phyloP scores from a whole-genome alignment of 2,329 filamentous ascomycete genomes.

The Pestalotiopsis sp. region DNA sequence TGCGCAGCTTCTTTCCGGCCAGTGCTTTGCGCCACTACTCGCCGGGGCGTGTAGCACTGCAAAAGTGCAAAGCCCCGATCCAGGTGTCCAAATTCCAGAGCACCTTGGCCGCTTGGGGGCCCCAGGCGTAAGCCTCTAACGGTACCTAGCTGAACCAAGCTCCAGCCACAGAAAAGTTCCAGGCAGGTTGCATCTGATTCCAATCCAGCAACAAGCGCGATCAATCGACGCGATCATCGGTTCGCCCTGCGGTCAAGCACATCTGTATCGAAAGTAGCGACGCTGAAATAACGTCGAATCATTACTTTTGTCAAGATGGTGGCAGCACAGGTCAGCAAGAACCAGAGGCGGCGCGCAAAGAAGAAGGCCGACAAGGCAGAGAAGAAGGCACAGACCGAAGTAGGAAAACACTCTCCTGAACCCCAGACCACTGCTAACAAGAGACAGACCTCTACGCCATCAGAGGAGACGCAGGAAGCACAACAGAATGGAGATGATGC shows the following conservation, averaged over 20 bases:
- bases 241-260: background rate
- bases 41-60: background rate
- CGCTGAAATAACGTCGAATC: background rate
- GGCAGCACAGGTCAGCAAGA: conserved; percentile 81
- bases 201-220: background rate
- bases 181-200: background rate
- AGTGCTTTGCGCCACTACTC: conserved; percentile 4
- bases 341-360: conserved; percentile 88
- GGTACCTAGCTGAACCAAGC: background rate
- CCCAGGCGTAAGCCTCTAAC: background rate
- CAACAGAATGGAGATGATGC: conserved; percentile 29
- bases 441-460: conserved; percentile 20
- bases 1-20: background rate
- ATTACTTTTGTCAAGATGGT: conserved; percentile 52
- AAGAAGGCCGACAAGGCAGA: conserved; percentile 95
- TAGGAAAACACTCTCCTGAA: conserved; percentile 28
- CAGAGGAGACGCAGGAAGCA: conserved; percentile 36
- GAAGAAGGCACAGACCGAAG: conserved; percentile 68
- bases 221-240: background rate
- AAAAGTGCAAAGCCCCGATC: too few species aligned
- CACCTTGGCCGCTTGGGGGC: background rate
- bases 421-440: conserved; percentile 14
- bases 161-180: conserved; percentile 13
- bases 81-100: background rate
- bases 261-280: background rate